Base-by-base conservation (phyloP, 1,284 basidiomycete genomes). In the Moesziomyces sp. region DNA sequence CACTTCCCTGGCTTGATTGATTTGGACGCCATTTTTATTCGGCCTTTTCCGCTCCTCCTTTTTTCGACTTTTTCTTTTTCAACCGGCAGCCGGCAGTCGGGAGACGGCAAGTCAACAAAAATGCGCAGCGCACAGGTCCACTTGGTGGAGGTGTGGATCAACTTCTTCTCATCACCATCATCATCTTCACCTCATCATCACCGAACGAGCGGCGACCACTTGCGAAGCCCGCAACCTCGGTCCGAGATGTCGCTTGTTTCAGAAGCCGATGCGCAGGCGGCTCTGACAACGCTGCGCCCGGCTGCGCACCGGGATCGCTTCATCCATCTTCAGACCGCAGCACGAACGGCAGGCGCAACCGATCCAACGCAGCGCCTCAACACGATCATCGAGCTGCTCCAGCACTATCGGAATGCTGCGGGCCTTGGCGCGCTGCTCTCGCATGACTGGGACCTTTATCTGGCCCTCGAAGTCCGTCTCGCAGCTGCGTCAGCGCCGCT, bases 361-460 rank as follows among this genome's bases (percentile, higher is more conserved):
- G 52, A 63, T 52, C 56, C 60, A 9, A 63, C 48, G 1, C 42
- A 49, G 16, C 66, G 56, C 19, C 18, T 58, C 14, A 59, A 69
- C 26, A 45, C 14, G 21, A 56, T 69, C 3, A 23, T 63, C 21
- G 59, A 45, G 16, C 60, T 69, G 0, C 21, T 69, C 2, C 49
- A 63, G 35, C 16, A 52, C 5, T 69, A 63, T 30, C 54, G 46
- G 11, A 52, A 59, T 53, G 52, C 66, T 30, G 53, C 56, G 10
- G 35, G 44, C 5, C 49, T 43, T 35, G 34, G 26, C 0, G 38
- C 60, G 7, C 46, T 69, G 14, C 46, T 46, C 0, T 42, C 45
- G 6, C 56, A 59, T 44, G 66, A 69, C 28, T 69, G 55, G 60
- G 60, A 69, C 23, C 7, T 69, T 38, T 63, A 55, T n/a, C 66